Evolutionary conservation across 306 rosid species (phyloP).

Genomic region (Morella rubra): DNA sequence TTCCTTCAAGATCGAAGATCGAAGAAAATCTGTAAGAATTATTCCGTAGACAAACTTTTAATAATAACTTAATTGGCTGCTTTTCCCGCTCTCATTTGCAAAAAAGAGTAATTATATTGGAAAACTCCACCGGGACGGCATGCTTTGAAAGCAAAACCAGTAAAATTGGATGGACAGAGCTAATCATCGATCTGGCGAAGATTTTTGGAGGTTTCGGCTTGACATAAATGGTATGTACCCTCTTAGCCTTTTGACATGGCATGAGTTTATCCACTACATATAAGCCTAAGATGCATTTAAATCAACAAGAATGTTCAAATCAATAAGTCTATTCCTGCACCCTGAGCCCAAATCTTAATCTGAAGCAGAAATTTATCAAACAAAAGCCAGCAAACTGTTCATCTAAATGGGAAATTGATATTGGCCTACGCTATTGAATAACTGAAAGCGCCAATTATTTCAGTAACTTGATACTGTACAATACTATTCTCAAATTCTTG

Average conservation of each 20-base stretch:
- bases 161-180: background rate
- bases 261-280: too few relatives aligned
- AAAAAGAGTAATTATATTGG: background rate
- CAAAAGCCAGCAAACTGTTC: background rate
- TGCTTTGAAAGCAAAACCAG: background rate
- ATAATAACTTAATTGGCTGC: too few relatives aligned
- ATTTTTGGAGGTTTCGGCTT: background rate
- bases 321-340: background rate
- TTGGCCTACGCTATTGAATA: constrained; percentile 12
- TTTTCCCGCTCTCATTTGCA: too few relatives aligned
- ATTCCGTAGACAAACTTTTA: too few relatives aligned
- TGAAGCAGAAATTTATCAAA: background rate
- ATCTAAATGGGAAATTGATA: background rate
- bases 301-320: too few relatives aligned
- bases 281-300: too few relatives aligned
- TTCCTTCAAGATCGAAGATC: too few relatives aligned
- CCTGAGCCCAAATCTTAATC: background rate
- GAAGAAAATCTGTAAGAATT: too few relatives aligned
- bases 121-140: background rate
- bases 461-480: constrained; percentile 43
- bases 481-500: constrained; percentile 25
- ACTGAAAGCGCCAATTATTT: constrained; percentile 39
- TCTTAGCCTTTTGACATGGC: too few relatives aligned
- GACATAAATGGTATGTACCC: too few relatives aligned
- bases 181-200: background rate